phyloP scores from a whole-genome alignment of 805 yeast genomes.

The Danielia oregonensis region DNA sequence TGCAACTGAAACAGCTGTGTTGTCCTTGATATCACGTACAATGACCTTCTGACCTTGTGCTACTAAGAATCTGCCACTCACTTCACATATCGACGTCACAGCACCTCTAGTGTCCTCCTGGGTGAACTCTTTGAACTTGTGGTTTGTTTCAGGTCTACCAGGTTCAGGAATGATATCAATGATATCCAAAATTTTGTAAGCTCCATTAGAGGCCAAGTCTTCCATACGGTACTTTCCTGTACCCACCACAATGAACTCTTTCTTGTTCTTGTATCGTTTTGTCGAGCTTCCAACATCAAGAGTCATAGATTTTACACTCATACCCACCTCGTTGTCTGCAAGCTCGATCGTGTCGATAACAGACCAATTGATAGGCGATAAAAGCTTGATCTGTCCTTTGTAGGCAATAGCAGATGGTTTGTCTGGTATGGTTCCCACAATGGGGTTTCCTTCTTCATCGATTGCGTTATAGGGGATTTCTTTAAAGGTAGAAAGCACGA shows the following conservation, averaged over 20 bases:
- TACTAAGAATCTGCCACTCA: constrained; percentile 78
- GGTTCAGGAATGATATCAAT: constrained; percentile 88
- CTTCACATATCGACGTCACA: constrained; percentile 69
- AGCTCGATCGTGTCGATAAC: constrained; percentile 67
- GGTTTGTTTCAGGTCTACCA: constrained; percentile 77
- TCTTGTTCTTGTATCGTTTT: constrained; percentile 45
- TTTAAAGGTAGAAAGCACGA: constrained; percentile 56
- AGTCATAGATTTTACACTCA: constrained; percentile 51
- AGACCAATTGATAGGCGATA: constrained; percentile 75
- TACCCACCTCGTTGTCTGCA: constrained; percentile 63
- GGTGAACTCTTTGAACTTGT: constrained; percentile 67
- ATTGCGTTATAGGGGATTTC: constrained; percentile 59
- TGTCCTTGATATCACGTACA: constrained; percentile 81
- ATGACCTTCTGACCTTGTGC: constrained; percentile 84
- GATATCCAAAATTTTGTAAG: constrained; percentile 68
- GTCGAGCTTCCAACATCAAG: constrained; percentile 43
- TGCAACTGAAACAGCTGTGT: constrained; percentile 90
- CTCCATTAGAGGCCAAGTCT: constrained; percentile 76
- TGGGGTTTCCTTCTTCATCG: constrained; percentile 69
- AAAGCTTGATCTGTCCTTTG: constrained; percentile 57
- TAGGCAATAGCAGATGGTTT: constrained; percentile 54
- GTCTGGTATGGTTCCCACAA: constrained; percentile 52
- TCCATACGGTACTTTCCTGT: constrained; percentile 73
- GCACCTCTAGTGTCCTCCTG: constrained; percentile 81
- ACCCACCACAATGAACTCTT: constrained; percentile 76